phyloP scores from a whole-genome alignment of 1,139 yeast species.

The Taphrina deformans region DNA sequence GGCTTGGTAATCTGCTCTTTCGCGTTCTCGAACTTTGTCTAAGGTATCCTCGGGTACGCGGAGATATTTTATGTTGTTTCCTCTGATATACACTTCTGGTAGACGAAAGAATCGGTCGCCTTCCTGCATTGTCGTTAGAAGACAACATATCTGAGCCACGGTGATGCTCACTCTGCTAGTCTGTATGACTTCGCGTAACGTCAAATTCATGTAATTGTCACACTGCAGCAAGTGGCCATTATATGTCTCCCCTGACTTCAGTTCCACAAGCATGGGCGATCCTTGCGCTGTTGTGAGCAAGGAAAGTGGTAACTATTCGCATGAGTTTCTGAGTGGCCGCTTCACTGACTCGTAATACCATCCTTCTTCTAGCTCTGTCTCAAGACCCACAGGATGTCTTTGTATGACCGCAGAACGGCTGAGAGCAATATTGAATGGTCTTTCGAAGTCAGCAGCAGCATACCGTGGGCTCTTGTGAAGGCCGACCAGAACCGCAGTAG shows the following conservation, averaged over 20 bases:
- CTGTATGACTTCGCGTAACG: constrained; percentile 74
- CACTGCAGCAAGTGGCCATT: constrained; percentile 83
- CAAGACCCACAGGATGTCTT: too few species aligned
- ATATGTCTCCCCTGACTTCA: constrained; percentile 87
- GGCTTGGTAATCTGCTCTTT: constrained; percentile 58
- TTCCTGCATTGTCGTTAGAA: constrained; percentile 43
- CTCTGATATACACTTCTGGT: constrained; percentile 80
- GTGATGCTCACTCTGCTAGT: constrained; percentile 52
- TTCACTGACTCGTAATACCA: too few species aligned
- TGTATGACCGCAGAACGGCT: too few species aligned
- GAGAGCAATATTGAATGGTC: too few species aligned
- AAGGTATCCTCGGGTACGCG: constrained; percentile 60
- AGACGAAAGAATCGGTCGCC: constrained; percentile 68
- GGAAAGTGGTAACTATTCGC: constrained; percentile 85
- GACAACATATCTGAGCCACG: not conserved
- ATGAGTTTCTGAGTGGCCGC: too few species aligned
- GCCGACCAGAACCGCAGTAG: too few species aligned
- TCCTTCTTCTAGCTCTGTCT: too few species aligned
- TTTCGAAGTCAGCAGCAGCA: too few species aligned
- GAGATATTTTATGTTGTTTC: constrained; percentile 71
- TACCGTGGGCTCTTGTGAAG: too few species aligned
- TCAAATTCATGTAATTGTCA: constrained; percentile 95
- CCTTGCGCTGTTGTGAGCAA: constrained; percentile 88
- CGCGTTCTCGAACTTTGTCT: constrained; percentile 64
- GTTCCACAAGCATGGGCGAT: constrained; percentile 81